Conservation (phyloP, 2,329 filamentous ascomycete species). For the Thermothelomyces thermophilus region DNA sequence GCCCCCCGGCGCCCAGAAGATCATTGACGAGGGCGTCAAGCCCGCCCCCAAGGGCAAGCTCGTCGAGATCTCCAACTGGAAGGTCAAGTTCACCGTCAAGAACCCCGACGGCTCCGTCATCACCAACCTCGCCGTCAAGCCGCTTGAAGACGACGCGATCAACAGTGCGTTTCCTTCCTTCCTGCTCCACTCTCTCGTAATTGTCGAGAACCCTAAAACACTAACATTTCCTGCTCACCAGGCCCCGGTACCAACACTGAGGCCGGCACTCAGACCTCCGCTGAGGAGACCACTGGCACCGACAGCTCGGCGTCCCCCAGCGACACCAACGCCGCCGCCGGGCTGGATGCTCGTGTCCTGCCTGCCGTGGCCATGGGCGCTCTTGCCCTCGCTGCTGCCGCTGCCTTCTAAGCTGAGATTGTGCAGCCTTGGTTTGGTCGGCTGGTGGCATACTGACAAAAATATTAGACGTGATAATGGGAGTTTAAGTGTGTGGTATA, state of each 20-base stretch:
- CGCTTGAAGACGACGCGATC: slow-evolving; percentile 37
- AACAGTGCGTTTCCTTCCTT: slow-evolving; percentile 31
- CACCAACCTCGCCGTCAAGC: slow-evolving; percentile 42
- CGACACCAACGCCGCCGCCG: slow-evolving; percentile 17
- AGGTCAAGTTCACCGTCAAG: slow-evolving; percentile 51
- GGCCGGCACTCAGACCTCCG: slow-evolving; percentile 4
- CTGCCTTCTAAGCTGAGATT: slow-evolving; percentile 15
- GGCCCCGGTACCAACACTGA: slow-evolving; percentile 22
- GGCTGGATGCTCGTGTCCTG: slow-evolving; percentile 10
- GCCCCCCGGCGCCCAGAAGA: slow-evolving; percentile 59
- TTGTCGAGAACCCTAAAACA: neutral
- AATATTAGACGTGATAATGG: too few relatives aligned
- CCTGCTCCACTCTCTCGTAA: neutral
- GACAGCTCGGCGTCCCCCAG: too few relatives aligned
- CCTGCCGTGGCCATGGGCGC: slow-evolving; percentile 20
- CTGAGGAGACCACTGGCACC: slow-evolving; percentile 7
- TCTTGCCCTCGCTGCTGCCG: slow-evolving; percentile 19
- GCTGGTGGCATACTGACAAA: too few relatives aligned
- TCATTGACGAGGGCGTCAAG: slow-evolving; percentile 71
- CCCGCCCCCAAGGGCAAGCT: slow-evolving; percentile 60
- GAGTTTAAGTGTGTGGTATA: too few relatives aligned
- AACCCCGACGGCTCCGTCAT: slow-evolving; percentile 59
- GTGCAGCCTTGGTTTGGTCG: too few relatives aligned
- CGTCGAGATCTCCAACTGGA: slow-evolving; percentile 50
- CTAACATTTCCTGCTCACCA: slow-evolving; percentile 4